Evolutionary conservation across 2,329 filamentous ascomycete species (phyloP).

Genomic region (Penicillium sp.): DNA sequence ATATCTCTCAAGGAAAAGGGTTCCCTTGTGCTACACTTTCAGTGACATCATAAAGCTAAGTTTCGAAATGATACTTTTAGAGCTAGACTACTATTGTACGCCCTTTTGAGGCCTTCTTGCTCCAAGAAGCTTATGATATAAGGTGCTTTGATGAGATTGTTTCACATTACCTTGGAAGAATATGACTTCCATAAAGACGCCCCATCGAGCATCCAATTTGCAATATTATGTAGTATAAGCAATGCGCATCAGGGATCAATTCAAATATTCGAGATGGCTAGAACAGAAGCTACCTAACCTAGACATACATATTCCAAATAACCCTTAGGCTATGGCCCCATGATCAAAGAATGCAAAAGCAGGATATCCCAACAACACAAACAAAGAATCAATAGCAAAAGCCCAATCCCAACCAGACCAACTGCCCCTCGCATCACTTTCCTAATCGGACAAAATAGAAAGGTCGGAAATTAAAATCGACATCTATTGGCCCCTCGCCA

Average conservation of each 20-base stretch:
- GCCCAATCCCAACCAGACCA: slow-evolving; percentile 1
- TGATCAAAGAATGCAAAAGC: neutral
- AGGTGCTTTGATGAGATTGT: neutral
- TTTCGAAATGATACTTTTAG: neutral
- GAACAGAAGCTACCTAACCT: neutral
- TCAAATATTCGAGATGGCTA: neutral
- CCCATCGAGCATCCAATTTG: neutral
- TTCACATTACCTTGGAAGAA: neutral
- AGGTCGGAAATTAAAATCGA: slow-evolving; percentile 15
- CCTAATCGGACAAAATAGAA: slow-evolving; percentile 12
- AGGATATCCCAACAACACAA: neutral
- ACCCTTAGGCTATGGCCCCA: neutral
- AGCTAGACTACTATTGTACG: neutral
- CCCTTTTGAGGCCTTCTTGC: neutral
- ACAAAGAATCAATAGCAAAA: neutral
- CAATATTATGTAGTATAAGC: neutral
- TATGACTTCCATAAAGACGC: no score
- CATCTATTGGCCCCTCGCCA: slow-evolving; percentile 15
- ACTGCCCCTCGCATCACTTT: slow-evolving; percentile 17
- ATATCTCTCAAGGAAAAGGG: neutral
- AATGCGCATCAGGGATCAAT: neutral
- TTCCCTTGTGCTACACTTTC: neutral
- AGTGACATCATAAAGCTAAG: neutral
- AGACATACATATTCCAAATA: neutral
- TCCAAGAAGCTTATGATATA: neutral